Conservation (phyloP, 352 stramenopile genomes). For the Pythium phragmiticola region DNA sequence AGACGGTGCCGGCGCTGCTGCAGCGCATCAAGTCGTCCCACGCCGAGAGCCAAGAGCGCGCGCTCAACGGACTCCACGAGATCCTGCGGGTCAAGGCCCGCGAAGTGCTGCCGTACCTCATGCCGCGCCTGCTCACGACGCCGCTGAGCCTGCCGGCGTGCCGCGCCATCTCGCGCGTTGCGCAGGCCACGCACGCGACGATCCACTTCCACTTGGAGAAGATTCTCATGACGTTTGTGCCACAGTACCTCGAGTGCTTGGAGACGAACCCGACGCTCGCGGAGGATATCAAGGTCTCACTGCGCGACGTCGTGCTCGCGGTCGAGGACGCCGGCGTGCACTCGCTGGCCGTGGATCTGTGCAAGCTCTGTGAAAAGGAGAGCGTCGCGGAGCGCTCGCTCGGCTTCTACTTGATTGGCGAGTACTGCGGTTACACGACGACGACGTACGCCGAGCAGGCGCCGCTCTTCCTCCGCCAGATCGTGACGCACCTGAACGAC, state of each 20-base stretch:
- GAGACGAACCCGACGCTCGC: constrained; percentile 42
- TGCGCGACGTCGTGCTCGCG: constrained; percentile 76
- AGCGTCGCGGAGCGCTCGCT: constrained; percentile 85
- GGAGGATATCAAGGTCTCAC: constrained; percentile 65
- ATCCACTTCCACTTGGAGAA: constrained; percentile 96
- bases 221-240: constrained; percentile 90
- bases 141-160: constrained; percentile 91
- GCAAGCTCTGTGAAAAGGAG: constrained; percentile 93
- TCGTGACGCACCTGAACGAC: constrained; percentile 97
- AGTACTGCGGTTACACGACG: constrained; percentile 86
- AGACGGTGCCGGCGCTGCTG: constrained; percentile 97
- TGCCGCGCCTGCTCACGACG: constrained; percentile 93
- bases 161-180: constrained; percentile 91
- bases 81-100: constrained; percentile 95
- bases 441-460: constrained; percentile 93
- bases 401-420: constrained; percentile 89
- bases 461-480: constrained; percentile 95
- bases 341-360: constrained; percentile 94
- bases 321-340: constrained; percentile 92
- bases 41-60: constrained; percentile 70
- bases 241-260: constrained; percentile 60
- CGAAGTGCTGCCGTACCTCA: constrained; percentile 97
- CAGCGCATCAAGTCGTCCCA: constrained; percentile 87
- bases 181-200: constrained; percentile 90
- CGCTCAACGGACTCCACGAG: constrained; percentile 96